A percentile compares a stretch with the other conserved stretches of the same genome.
phyloP scores from a whole-genome alignment of 352 stramenopile species.

The Phytopythium mirpurense region DNA sequence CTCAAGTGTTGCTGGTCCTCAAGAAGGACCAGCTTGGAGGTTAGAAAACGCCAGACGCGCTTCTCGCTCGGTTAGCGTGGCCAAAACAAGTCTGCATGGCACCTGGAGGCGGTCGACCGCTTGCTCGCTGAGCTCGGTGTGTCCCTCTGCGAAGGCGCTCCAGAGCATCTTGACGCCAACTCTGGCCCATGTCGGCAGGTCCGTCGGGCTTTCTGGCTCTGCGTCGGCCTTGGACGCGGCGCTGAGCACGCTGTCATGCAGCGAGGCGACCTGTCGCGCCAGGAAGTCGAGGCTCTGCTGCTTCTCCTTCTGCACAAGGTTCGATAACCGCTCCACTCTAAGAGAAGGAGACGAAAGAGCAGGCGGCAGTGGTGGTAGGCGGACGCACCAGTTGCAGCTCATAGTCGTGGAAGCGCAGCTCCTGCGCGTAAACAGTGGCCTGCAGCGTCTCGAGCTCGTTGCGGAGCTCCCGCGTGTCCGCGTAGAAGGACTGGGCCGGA shows the following conservation, averaged over 20 bases:
- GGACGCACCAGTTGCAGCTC: constrained; percentile 42
- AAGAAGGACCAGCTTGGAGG: not conserved
- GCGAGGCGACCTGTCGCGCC: constrained; percentile 22
- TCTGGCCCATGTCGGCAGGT: constrained; percentile 22
- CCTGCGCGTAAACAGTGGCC: constrained; percentile 57
- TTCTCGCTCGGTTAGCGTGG: not conserved
- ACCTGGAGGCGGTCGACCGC: constrained; percentile 37
- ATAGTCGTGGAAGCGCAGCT: constrained; percentile 38
- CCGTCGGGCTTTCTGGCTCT: not conserved
- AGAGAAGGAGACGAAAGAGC: not conserved
- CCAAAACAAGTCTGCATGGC: not conserved
- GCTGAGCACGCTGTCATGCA: constrained; percentile 18
- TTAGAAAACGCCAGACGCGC: no score
- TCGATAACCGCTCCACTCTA: no score
- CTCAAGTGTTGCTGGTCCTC: constrained; percentile 21
- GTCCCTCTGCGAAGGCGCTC: constrained; percentile 23
- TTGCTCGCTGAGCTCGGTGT: constrained; percentile 19
- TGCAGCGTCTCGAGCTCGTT: constrained; percentile 55
- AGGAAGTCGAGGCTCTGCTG: constrained; percentile 47
- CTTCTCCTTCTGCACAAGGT: constrained; percentile 38
- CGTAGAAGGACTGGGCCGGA: constrained; percentile 59
- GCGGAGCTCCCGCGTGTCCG: constrained; percentile 39
- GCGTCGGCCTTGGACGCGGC: not conserved
- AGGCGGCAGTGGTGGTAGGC: no score
- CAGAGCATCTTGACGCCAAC: constrained; percentile 37